Base-by-base conservation (phyloP, 257 asterid species). In the Paraleonurus japonicus region DNA sequence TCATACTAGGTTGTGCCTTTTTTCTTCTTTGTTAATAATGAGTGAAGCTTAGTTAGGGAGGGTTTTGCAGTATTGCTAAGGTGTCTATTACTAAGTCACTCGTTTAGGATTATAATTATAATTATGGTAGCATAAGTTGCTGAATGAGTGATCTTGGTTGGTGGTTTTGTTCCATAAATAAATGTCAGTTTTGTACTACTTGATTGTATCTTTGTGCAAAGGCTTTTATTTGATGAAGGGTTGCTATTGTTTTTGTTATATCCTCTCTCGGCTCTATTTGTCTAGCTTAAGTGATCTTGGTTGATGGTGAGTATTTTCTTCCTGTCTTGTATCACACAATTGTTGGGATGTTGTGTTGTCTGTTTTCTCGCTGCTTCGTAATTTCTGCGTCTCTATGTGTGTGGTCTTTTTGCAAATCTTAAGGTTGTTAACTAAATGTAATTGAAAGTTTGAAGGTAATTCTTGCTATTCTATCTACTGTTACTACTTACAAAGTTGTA, bases 61-160 rank as follows among this genome's bases (percentile, higher is more conserved):
- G 69, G 73, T 50, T 78, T 72, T 71, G 78, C 75, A 71, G 75
- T 51, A 16, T 26, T 39, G 48, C 11, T 30, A 28, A 11, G 65
- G 43, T 62, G 65, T 67, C 35, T 20, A 3, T 17, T 45, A 4
- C 20, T 20, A n/a, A 12, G 57, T 58, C 20, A 3, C 45, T 66
- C 37, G 33, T 22, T 41, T 65, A 20, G 60, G 67, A 8, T 33
- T 65, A 37, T 4, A 24, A 26, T 9, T 66, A 20, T 70, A 73
- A 35, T 27, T 73, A 39, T 37, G 58, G 35, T n/a, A n/a, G 53
- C 45, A 1, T 32, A 32, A 22, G 30, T 26, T 76, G 22, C 3
- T 33, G 24, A 10, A 61, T 30, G 55, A 51, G 55, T 54, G 73
- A 70, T 77, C 67, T 73, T 71, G 73, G 45, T 70, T 74, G 76